phyloP scores from a whole-genome alignment of 2,329 filamentous ascomycete species.

The Fusarium sp. region DNA sequence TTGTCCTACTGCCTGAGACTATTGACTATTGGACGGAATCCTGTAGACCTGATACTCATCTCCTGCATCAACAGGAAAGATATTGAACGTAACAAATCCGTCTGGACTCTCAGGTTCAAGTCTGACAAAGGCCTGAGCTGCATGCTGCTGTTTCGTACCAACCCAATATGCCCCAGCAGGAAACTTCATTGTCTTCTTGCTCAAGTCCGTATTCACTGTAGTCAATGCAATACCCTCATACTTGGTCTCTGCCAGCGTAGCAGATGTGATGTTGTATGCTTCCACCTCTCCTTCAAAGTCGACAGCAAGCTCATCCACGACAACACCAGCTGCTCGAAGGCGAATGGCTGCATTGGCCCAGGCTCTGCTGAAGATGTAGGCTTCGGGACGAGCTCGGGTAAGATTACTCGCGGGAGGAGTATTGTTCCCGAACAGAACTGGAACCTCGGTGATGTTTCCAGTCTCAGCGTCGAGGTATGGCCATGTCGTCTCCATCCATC shows the following conservation, averaged over 20 bases:
- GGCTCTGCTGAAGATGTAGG: slow-evolving; percentile 42
- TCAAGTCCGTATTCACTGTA: slow-evolving; percentile 32
- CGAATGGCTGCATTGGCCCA: slow-evolving; percentile 41
- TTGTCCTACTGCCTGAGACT: neutral
- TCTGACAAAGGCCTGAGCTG: slow-evolving; percentile 40
- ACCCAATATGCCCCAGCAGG: slow-evolving; percentile 44
- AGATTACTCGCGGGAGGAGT: slow-evolving; percentile 41
- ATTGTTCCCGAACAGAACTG: slow-evolving; percentile 41
- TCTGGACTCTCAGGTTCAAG: slow-evolving; percentile 46
- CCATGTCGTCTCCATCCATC: slow-evolving; percentile 25
- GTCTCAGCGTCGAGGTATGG: slow-evolving; percentile 37
- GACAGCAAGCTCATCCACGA: slow-evolving; percentile 32
- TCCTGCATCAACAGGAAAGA: slow-evolving; percentile 39
- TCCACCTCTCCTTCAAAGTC: slow-evolving; percentile 41
- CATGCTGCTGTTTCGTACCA: slow-evolving; percentile 45
- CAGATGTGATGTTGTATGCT: slow-evolving; percentile 36
- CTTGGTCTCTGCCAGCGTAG: slow-evolving; percentile 21
- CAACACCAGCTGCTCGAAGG: slow-evolving; percentile 36
- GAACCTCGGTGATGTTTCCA: slow-evolving; percentile 37
- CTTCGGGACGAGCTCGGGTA: slow-evolving; percentile 42
- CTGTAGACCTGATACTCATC: slow-evolving; percentile 46
- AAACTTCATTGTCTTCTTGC: slow-evolving; percentile 29
- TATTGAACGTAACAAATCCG: slow-evolving; percentile 43
- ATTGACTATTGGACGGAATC: neutral
- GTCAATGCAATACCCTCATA: slow-evolving; percentile 41